Percentiles rank a stretch among this genome's conserved stretches.
These are phyloP conservation scores for Ophiostoma tasmaniense DNA, from an alignment of 2,329 filamentous ascomycete genomes.

Conservation along the genomic window DNA sequence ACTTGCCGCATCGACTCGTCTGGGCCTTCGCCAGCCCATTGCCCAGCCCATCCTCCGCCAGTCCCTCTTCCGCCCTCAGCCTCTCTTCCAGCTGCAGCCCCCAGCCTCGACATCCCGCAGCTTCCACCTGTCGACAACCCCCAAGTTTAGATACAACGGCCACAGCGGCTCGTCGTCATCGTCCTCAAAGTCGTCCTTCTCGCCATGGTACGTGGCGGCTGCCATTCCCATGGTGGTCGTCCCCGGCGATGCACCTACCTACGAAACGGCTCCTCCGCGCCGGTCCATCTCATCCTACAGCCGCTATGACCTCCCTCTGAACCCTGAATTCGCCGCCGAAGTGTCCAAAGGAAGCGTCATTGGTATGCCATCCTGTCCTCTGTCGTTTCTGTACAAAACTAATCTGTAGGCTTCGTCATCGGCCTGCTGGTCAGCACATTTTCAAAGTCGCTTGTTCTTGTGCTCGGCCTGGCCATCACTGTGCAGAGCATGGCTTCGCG, in stretches of 20 bases:
- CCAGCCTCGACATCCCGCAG: neutral
- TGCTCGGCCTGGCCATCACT: conserved; percentile 56
- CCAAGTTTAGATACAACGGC: neutral
- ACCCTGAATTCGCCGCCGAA: conserved; percentile 36
- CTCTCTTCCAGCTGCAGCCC: neutral
- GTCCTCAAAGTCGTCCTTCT: neutral
- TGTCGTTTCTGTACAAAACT: neutral
- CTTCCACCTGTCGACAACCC: neutral
- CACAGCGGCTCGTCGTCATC: conserved; percentile 10
- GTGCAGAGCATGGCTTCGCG: conserved; percentile 36
- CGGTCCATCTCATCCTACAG: conserved; percentile 4
- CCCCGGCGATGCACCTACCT: neutral
- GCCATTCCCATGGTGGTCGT: conserved; percentile 13
- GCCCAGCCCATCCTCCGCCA: neutral
- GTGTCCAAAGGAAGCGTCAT: conserved; percentile 47
- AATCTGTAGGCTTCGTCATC: conserved; percentile 46
- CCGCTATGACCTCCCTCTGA: conserved; percentile 14
- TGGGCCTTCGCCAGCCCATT: neutral
- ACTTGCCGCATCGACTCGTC: neutral
- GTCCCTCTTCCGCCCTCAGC: neutral
- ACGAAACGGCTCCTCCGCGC: neutral
- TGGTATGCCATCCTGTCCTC: conserved; percentile 31
- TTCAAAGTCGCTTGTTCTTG: conserved; percentile 58
- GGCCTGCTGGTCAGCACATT: conserved; percentile 62
- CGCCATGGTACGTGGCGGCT: conserved; percentile 14